Conservation (phyloP, 2,329 filamentous ascomycete species). For the Fusarium incarnatum region DNA sequence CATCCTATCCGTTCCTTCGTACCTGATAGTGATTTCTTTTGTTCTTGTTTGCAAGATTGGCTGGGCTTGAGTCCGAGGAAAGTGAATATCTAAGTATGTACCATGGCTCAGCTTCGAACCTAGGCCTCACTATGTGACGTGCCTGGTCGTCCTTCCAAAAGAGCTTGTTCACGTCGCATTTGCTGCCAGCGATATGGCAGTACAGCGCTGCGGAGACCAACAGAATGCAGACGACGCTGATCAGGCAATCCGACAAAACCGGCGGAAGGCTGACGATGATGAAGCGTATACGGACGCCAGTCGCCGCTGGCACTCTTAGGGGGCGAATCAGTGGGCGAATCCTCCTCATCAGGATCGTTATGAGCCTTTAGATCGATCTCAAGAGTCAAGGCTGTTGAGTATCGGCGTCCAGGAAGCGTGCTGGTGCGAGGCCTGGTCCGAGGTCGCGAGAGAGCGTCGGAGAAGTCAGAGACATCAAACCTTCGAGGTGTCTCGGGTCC, state of each 20-base stretch:
- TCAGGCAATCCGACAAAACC: slow-evolving; percentile 45
- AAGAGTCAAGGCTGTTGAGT: slow-evolving; percentile 44
- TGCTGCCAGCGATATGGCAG: slow-evolving; percentile 46
- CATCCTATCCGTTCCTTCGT: background rate
- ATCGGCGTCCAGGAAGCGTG: slow-evolving; percentile 42
- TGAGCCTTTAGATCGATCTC: slow-evolving; percentile 38
- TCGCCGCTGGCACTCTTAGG: slow-evolving; percentile 40
- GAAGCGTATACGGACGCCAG: slow-evolving; percentile 16
- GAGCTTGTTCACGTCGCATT: slow-evolving; percentile 36
- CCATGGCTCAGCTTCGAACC: background rate
- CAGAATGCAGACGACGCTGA: slow-evolving; percentile 40
- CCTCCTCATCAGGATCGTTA: slow-evolving; percentile 31
- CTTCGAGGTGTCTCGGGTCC: slow-evolving; percentile 25
- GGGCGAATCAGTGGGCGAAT: slow-evolving; percentile 35
- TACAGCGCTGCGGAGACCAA: slow-evolving; percentile 45
- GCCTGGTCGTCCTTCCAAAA: slow-evolving; percentile 40
- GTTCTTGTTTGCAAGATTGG: background rate
- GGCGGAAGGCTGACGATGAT: slow-evolving; percentile 44
- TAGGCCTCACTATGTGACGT: slow-evolving; percentile 45
- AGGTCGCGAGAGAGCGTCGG: slow-evolving; percentile 26
- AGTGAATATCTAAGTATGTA: background rate
- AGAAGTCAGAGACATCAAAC: slow-evolving; percentile 30
- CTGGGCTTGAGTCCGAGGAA: slow-evolving; percentile 1
- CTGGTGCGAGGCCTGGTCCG: slow-evolving; percentile 32
- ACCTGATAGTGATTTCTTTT: background rate